These are phyloP conservation scores for Crucihimalaya himalaica DNA, from an alignment of 345 rosid species.

Conservation along the genomic window DNA sequence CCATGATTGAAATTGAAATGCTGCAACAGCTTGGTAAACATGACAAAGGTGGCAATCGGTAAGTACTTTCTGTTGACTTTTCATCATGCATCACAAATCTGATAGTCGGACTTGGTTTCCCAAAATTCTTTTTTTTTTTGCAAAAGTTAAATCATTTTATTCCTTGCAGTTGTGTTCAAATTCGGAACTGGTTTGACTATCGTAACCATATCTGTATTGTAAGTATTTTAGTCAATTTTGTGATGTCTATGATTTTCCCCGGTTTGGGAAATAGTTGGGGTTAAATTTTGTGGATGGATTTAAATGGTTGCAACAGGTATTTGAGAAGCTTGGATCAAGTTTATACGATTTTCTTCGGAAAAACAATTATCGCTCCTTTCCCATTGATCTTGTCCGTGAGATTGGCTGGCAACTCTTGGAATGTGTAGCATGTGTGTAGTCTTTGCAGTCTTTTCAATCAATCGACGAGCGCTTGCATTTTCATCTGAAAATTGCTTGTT, in stretches of 20 bases:
- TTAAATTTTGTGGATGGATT: constrained; percentile 75
- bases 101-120: constrained; percentile 19
- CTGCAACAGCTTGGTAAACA: constrained; percentile 84
- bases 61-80: constrained; percentile 40
- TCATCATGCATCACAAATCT: constrained; percentile 23
- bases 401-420: constrained; percentile 99
- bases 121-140: constrained; percentile 18
- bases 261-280: constrained; percentile 55
- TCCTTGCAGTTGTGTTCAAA: constrained; percentile 99
- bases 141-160: constrained; percentile 75
- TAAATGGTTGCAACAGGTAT: constrained; percentile 87
- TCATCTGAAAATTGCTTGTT: constrained; percentile 32
- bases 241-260: constrained; percentile 64
- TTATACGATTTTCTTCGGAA: constrained; percentile 97
- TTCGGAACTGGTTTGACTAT: constrained; percentile 99
- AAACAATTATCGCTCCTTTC: constrained; percentile 97
- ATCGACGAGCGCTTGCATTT: constrained; percentile 29
- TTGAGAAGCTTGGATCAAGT: constrained; percentile 99
- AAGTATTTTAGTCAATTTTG: constrained; percentile 69
- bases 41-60: constrained; percentile 85
- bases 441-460: constrained; percentile 51
- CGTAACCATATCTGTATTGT: constrained; percentile 99
- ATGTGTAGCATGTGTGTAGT: constrained; percentile 99
- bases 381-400: constrained; percentile 98
- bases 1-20: constrained; percentile 88